Base-by-base conservation (phyloP, 2,329 filamentous ascomycete species). In the Ophiostoma sp. region DNA sequence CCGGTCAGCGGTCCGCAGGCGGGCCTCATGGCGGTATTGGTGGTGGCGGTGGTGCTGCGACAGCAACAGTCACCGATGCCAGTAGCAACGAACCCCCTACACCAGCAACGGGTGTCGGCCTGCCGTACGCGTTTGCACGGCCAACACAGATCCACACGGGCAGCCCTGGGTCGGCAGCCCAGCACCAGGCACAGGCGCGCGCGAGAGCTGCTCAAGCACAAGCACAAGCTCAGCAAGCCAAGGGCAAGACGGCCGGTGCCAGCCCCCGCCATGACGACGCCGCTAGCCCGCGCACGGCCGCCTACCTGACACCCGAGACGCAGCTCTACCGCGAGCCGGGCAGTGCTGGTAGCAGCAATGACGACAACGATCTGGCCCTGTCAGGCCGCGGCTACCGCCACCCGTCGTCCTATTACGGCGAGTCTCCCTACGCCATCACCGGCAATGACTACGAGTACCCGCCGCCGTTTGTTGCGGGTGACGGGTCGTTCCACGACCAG, bases 381-480 rank as follows among this genome's bases (percentile, higher is more conserved):
- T 22, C 9, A 0, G 69, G 70, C 39, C 39, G 55, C 61, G 59
- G 64, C 45, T 70, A 70, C 59, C 70, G 71, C 4, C 71, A 69
- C 36, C 39, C 50, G 33, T 73, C 74, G 42, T 75, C 69, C 1
- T 73, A 55, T 45, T 73, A 75, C 22, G 63, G 36, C 33, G 74
- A 73, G 31, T 59, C 64, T 15, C 39, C 61, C 25, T 66, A 31
- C 39, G 59, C 57, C 8, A 71, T 57, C 15, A 57, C 45, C 19
- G 42, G 50, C 64, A 70, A 70, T 66, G 73, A 72, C 17, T 70
- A 68, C 68, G 73, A 74, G 50, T 74, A 74, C 71, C 73, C 73
- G 39, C 50, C 66, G 8, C 73, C 70, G 33, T 74, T 74, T 71
- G 52, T 73, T 4, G 68, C 28, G 5, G 72, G 36, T 17, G 66